Evolutionary conservation across 2,329 filamentous ascomycete genomes (phyloP).

Genomic region (Penicillium sp.): DNA sequence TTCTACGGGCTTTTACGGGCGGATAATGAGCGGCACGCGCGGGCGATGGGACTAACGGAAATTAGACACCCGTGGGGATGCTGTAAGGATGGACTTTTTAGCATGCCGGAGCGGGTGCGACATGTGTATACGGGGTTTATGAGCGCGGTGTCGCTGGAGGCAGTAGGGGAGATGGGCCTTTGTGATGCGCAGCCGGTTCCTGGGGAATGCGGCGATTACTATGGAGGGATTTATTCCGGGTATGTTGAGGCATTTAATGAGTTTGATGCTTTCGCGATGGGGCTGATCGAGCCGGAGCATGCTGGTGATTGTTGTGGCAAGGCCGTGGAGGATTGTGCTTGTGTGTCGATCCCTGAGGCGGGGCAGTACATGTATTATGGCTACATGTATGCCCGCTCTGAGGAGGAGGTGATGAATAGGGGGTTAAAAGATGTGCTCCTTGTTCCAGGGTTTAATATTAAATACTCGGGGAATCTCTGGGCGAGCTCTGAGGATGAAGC

Average conservation of each 20-base stretch:
- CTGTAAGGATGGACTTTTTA: neutral
- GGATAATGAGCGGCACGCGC: neutral
- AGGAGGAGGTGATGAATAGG: conserved; percentile 1
- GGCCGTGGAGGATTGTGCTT: neutral
- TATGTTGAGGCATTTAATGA: neutral
- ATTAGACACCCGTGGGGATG: conserved; percentile 3
- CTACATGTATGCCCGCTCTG: neutral
- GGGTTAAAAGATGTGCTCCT: neutral
- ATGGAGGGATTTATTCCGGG: neutral
- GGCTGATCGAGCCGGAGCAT: conserved; percentile 1
- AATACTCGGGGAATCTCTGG: conserved; percentile 2
- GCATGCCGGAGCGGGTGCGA: neutral
- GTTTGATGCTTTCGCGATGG: conserved; percentile 1
- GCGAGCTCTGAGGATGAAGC: neutral
- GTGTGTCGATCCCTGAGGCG: neutral
- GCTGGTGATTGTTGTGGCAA: neutral
- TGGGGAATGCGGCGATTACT: conserved; percentile 1
- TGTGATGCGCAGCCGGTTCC: neutral
- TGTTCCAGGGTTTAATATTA: conserved; percentile 2
- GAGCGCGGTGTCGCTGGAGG: neutral
- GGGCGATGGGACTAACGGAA: neutral
- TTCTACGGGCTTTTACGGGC: conserved; percentile 5
- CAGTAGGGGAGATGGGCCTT: neutral
- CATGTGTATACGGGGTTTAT: conserved; percentile 4
- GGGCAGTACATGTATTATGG: conserved; percentile 1